Base-by-base conservation (phyloP, 1,284 basidiomycete species). In the Farysia itapuensis region DNA sequence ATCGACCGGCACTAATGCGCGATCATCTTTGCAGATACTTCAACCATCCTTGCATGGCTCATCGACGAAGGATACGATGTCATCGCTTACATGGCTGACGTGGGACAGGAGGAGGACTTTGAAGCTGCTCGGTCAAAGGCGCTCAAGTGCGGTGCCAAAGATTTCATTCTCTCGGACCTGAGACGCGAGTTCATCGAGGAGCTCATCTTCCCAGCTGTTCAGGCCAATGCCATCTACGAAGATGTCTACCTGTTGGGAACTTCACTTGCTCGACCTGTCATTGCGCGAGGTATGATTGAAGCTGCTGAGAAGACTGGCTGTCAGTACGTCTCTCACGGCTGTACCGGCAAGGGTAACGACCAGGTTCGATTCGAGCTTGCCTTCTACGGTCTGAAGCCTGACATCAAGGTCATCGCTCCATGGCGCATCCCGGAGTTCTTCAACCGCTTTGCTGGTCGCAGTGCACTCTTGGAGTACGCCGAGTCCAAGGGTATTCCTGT, bases 201-300 rank as follows among this genome's bases (percentile, higher is more conserved):
- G 78, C 84, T 98, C 71, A 96, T 99, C 78, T 97, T 94, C 80
- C 77, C 94, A 35, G 93, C 94, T 41, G 86, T 99, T 21, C 94
- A 99, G 81, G 90, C 90, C 60, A 99, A 99, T 80, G 90, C 89
- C 79, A 97, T 98, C 80, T 99, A 99, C 80, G 95, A 99, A 88
- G 91, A 90, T 72, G 90, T 98, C 45, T 99, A 98, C 81, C 88
- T 98, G 32, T 86, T 98, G 50, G 95, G 94, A 35, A 98, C 95
- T 28, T 97, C 94, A 22, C 86, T 98, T 43, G 94, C 94, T 45
- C 90, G 94, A 40, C 94, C 94, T 26, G 94, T 99, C 73, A 99
- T 98, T 76, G 93, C 95, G 48, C 92, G 94, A 58, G 94, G 92
- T 39, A 98, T 99, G 95, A 98, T 99, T 67, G 86, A 87, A 45